Percentiles rank a stretch among this genome's conserved stretches.
These are phyloP conservation scores for Erucastrum elatum DNA, from an alignment of 345 rosid species.

Conservation along the genomic window DNA sequence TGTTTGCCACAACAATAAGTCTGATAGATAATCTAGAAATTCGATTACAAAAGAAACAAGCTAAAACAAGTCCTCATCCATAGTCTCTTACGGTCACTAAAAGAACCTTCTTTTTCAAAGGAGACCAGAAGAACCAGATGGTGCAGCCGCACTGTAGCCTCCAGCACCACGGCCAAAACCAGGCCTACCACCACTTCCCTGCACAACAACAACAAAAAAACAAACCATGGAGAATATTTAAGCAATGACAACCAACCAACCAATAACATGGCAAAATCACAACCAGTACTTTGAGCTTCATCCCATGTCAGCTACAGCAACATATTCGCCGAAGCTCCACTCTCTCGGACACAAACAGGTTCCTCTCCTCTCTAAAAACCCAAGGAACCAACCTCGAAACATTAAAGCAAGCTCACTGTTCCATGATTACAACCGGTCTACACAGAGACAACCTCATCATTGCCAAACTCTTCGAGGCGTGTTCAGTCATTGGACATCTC, in stretches of 20 bases:
- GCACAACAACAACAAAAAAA: not conserved
- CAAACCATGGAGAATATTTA: not conserved
- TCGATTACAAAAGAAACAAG: no score
- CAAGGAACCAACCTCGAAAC: conserved; percentile 49
- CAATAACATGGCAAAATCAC: no score
- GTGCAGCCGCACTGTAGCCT: conserved; percentile 51
- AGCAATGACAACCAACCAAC: no score
- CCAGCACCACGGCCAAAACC: conserved; percentile 85
- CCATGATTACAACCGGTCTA: conserved; percentile 48
- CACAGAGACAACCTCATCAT: conserved; percentile 36
- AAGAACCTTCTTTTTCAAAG: no score
- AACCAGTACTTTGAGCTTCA: no score
- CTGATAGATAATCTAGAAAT: no score
- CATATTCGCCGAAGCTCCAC: not conserved
- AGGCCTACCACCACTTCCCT: conserved; percentile 70
- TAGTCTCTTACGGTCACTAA: no score
- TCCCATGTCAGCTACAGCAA: not conserved
- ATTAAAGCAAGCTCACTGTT: conserved; percentile 53
- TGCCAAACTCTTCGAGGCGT: conserved; percentile 48
- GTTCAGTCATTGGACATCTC: conserved; percentile 52
- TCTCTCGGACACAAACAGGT: not conserved
- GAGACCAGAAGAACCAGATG: conserved; percentile 52
- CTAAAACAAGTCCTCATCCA: no score
- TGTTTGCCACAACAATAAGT: no score
- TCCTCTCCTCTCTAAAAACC: conserved; percentile 24